These are phyloP conservation scores for Penicillium corylophilum DNA, from an alignment of 2,329 filamentous ascomycete species.

Conservation along the genomic window DNA sequence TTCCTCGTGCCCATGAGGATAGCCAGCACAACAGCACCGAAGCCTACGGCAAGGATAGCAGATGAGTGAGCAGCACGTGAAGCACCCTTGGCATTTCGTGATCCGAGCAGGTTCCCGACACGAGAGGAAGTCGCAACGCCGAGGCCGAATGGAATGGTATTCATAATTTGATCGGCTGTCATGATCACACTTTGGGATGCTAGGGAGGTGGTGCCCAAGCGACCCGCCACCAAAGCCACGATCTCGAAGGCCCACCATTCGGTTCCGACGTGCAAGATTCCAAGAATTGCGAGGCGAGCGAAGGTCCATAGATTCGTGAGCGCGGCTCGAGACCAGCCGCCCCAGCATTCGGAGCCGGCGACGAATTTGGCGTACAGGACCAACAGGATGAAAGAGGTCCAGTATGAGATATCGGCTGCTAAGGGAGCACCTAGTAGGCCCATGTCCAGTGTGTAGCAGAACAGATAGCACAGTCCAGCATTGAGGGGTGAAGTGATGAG, in stretches of 20 bases:
- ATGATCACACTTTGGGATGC: slow-evolving; percentile 87
- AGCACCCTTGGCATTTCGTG: slow-evolving; percentile 64
- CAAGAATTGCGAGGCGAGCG: slow-evolving; percentile 70
- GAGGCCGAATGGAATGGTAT: slow-evolving; percentile 81
- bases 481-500: slow-evolving; percentile 62
- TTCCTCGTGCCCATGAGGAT: slow-evolving; percentile 69
- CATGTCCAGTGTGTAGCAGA: slow-evolving; percentile 69
- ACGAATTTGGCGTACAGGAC: slow-evolving; percentile 71
- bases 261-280: slow-evolving; percentile 79
- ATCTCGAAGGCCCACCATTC: slow-evolving; percentile 97
- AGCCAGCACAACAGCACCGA: slow-evolving; percentile 66
- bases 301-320: slow-evolving; percentile 70
- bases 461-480: slow-evolving; percentile 61
- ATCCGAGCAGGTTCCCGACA: slow-evolving; percentile 76
- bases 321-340: slow-evolving; percentile 65
- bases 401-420: slow-evolving; percentile 82
- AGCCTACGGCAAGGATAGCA: slow-evolving; percentile 68
- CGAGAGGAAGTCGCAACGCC: slow-evolving; percentile 77
- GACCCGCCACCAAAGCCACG: slow-evolving; percentile 76
- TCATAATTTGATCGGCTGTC: slow-evolving; percentile 83
- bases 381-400: slow-evolving; percentile 75
- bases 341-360: slow-evolving; percentile 74
- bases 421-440: slow-evolving; percentile 77
- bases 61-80: slow-evolving; percentile 72
- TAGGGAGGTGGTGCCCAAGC: slow-evolving; percentile 73